Evolutionary conservation across 2,329 filamentous ascomycete species (phyloP).

Genomic region (Curvularia spicifera): DNA sequence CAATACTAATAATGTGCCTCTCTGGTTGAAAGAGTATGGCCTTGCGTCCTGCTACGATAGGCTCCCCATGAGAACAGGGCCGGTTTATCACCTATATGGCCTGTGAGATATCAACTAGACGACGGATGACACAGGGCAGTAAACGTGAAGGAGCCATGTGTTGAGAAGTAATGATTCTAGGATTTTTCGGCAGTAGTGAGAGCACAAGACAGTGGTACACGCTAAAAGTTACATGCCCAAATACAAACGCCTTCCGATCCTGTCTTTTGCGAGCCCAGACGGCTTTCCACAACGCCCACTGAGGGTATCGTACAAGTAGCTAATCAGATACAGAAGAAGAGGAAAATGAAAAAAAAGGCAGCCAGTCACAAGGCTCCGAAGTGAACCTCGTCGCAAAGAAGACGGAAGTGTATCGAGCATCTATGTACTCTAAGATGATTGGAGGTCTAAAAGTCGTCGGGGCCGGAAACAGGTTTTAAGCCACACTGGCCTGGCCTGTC

Average conservation of each 20-base stretch:
- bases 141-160: not conserved
- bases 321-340: slow-evolving; percentile 15
- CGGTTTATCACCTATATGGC: not conserved
- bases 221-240: not conserved
- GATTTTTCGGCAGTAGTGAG: slow-evolving; percentile 3
- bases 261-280: slow-evolving; percentile 12
- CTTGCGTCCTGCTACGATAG: not conserved
- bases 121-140: not conserved
- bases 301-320: slow-evolving; percentile 27
- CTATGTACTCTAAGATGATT: not conserved
- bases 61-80: not conserved
- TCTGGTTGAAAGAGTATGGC: not conserved
- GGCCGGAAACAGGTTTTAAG: slow-evolving; percentile 9
- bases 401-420: not conserved
- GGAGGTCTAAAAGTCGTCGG: not conserved
- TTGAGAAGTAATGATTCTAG: slow-evolving; percentile 7
- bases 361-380: not conserved
- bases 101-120: not conserved
- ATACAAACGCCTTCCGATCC: slow-evolving; percentile 11
- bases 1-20: not conserved
- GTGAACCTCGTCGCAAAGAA: not conserved
- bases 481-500: slow-evolving; percentile 19
- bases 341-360: not conserved
- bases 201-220: not conserved
- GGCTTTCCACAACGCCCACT: slow-evolving; percentile 10